These are phyloP conservation scores for Plantago elongata DNA, from an alignment of 257 asterid genomes.

Conservation along the genomic window DNA sequence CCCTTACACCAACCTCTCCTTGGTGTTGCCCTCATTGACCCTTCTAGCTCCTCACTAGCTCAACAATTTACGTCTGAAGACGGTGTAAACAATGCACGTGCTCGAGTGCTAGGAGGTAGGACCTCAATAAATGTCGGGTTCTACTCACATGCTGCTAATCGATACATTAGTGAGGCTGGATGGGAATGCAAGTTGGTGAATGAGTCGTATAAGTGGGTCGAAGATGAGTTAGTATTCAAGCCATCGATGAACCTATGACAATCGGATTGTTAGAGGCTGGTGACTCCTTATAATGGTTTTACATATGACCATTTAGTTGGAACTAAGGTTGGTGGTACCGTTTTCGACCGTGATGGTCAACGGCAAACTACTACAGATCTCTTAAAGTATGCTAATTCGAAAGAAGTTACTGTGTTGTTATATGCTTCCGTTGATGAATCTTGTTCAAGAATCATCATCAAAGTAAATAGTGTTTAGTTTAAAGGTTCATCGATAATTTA, in stretches of 20 bases:
- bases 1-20: constrained; percentile 58
- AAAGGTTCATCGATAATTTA: too few relatives aligned
- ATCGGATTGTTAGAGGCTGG: constrained; percentile 59
- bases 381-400: constrained; percentile 54
- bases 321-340: constrained; percentile 71
- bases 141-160: constrained; percentile 52
- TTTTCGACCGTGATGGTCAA: constrained; percentile 47
- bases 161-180: constrained; percentile 35
- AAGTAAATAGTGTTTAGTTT: too few relatives aligned
- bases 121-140: constrained; percentile 72
- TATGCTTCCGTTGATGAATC: constrained; percentile 64
- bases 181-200: constrained; percentile 54
- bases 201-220: constrained; percentile 69
- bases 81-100: constrained; percentile 64
- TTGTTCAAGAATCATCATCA: constrained; percentile 27
- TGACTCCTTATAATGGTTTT: constrained; percentile 58
- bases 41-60: constrained; percentile 52
- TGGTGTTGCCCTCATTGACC: constrained; percentile 52
- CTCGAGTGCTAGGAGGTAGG: constrained; percentile 65
- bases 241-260: constrained; percentile 66
- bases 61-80: constrained; percentile 76
- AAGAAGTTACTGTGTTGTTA: constrained; percentile 46
- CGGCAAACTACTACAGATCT: constrained; percentile 83
- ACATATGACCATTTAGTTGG: constrained; percentile 70
- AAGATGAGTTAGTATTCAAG: constrained; percentile 50